These are phyloP conservation scores for Ceratorhiza oryzae-sativae DNA, from an alignment of 1,284 basidiomycete species.

Conservation along the genomic window DNA sequence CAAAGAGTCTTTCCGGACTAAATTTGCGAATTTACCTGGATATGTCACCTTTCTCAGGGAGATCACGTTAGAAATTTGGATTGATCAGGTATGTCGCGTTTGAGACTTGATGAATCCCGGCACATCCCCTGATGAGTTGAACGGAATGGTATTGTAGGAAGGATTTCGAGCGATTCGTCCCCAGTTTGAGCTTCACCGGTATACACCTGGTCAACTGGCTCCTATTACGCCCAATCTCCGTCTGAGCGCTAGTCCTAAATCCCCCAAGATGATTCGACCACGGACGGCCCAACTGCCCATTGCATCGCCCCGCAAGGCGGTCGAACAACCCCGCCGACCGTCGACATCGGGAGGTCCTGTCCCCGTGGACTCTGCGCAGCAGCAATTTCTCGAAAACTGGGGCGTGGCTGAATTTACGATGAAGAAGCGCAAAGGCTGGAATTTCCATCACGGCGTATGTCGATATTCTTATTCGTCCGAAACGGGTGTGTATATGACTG, in stretches of 20 bases:
- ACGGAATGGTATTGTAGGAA: no score
- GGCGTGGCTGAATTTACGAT: conserved; percentile 69
- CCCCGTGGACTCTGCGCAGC: conserved; percentile 43
- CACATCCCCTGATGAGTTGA: no score
- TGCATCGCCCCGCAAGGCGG: conserved; percentile 43
- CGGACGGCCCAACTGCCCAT: conserved; percentile 34
- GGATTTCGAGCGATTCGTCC: conserved; percentile 69
- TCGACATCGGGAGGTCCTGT: not conserved
- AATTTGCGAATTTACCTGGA: conserved; percentile 39
- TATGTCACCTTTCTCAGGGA: conserved; percentile 59
- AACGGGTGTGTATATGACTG: not conserved
- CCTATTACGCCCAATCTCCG: conserved; percentile 9
- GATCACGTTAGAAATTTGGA: conserved; percentile 66
- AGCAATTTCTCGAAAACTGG: conserved; percentile 45
- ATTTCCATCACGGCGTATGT: conserved; percentile 68
- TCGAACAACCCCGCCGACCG: conserved; percentile 44
- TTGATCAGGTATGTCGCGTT: conserved; percentile 62
- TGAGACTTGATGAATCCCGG: not conserved
- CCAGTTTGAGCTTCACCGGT: conserved; percentile 63
- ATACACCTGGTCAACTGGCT: conserved; percentile 46
- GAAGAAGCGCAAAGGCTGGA: conserved; percentile 60
- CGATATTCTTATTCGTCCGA: no score
- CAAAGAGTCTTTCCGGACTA: conserved; percentile 27
- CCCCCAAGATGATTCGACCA: conserved; percentile 1
- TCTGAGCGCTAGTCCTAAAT: not conserved